Conservation (phyloP, 257 asterid genomes). For the Scutellaria galericulata region DNA sequence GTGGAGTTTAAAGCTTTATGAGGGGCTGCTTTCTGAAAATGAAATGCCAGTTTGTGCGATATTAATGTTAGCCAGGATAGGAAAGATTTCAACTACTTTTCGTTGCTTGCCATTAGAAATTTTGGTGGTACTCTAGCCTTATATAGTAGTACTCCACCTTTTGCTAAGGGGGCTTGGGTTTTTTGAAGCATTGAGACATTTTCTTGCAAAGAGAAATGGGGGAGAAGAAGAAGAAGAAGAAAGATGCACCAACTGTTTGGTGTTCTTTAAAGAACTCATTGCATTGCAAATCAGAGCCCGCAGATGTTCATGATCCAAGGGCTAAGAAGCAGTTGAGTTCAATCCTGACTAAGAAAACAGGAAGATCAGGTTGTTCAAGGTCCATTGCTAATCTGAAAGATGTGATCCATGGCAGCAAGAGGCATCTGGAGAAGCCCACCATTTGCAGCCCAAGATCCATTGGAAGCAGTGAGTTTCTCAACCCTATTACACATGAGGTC, state of each 20-base stretch:
- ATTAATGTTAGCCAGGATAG: conserved; percentile 31
- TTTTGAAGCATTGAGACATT: neutral
- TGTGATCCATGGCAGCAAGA: conserved; percentile 73
- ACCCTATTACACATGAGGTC: conserved; percentile 64
- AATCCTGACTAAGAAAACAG: conserved; percentile 49
- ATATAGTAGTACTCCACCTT: neutral
- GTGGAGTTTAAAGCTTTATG: conserved; percentile 2
- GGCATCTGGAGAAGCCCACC: conserved; percentile 59
- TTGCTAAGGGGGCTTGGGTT: conserved; percentile 12
- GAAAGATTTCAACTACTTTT: conserved; percentile 33
- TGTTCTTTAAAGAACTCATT: conserved; percentile 61
- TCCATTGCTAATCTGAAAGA: conserved; percentile 71
- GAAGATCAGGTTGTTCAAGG: conserved; percentile 80
- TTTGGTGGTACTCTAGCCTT: too few relatives aligned
- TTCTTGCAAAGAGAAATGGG: conserved; percentile 33
- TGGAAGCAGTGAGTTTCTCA: conserved; percentile 66
- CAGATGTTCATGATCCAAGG: conserved; percentile 68
- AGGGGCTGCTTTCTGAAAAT: conserved; percentile 34
- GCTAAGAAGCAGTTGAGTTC: conserved; percentile 39
- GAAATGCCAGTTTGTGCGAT: conserved; percentile 26
- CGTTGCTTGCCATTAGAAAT: neutral
- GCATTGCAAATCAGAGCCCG: conserved; percentile 66
- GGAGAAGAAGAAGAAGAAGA: conserved; percentile 51
- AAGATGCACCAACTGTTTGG: conserved; percentile 53
- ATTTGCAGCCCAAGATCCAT: conserved; percentile 81